Evolutionary conservation across 2,329 filamentous ascomycete species (phyloP), one percentile per base, ranked within the genome.

Genomic region (Cladophialophora carrionii): DNA sequence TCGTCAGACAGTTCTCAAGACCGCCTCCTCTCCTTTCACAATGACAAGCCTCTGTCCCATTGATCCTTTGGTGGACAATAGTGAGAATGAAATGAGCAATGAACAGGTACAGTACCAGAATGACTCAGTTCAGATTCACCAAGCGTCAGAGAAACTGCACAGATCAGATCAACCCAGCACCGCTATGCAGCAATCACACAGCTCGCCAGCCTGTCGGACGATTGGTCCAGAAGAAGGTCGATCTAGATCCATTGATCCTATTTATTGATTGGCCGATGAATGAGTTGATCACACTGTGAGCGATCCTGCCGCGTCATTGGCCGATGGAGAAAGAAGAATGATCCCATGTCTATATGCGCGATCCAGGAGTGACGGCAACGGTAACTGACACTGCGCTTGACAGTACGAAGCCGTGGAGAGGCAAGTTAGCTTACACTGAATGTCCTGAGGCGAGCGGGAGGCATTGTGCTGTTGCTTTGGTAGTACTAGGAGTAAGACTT

Each of bases 211-310:
- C 52, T 54, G 52, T 29, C 29, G 52, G 26, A 22, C 29, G 4
- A 54, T 34, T 34, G 29, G 52, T 17, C 52, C 22, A 54, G 22
- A 54, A 14, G 7, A 54, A 54, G 24, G 29, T 54, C 29, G 52
- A 51, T 51, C 48, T 3, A 51, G 48, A 22, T 14, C 29, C 29
- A 34, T 9, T 10, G 17, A 31, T 32, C 17, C 14, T 54, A 31
- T 31, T 34, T n/a, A 10, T 20, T 29, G 52, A 54, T 54, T 54
- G 24, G 52, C 29, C 52, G 29, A 54, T 54, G 3, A 17, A 32
- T 54, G 52, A 34, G 31, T 54, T 34, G 52, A 54, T 54, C 52
- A 34, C 52, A 34, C 7, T 12, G 52, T 34, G 4, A 29, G 24
- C 29, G 48, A 31, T 54, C 29, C 26, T n/a, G 2, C 12, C 52